phyloP scores from a whole-genome alignment of 257 asterid species.

The Coffea canephora region DNA sequence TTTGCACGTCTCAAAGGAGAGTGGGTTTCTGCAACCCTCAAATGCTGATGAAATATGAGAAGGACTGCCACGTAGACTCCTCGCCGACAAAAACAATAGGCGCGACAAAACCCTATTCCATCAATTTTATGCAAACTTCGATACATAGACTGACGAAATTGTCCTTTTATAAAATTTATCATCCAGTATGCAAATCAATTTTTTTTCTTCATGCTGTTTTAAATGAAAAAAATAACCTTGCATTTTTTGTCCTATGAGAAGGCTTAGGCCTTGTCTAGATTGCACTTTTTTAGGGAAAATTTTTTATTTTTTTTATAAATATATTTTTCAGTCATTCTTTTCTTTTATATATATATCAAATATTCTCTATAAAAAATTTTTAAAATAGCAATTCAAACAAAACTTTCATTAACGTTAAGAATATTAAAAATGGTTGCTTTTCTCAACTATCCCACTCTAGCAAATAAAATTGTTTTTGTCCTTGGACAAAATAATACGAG shows the following conservation, averaged over 20 bases:
- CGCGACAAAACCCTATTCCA: background rate
- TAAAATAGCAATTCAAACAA: too few relatives aligned
- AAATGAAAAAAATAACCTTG: too few relatives aligned
- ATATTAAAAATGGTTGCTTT: too few relatives aligned
- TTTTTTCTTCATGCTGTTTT: background rate
- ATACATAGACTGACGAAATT: background rate
- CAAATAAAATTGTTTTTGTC: too few relatives aligned
- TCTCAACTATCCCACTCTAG: too few relatives aligned
- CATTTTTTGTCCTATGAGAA: background rate
- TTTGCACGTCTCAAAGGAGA: background rate
- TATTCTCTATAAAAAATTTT: too few relatives aligned
- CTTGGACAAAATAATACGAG: background rate
- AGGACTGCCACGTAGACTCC: slow-evolving; percentile 1
- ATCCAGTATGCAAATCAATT: background rate
- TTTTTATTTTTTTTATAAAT: too few relatives aligned
- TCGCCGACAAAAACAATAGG: background rate
- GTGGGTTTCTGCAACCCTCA: background rate
- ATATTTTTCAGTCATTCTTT: too few relatives aligned
- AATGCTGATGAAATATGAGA: background rate
- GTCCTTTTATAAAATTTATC: background rate
- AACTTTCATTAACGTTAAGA: too few relatives aligned
- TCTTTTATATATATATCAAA: too few relatives aligned
- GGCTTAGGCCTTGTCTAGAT: background rate
- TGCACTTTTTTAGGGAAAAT: too few relatives aligned
- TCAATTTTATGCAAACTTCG: too few relatives aligned